Conservation (phyloP, 352 stramenopile species). For the Pythium apleroticum region DNA sequence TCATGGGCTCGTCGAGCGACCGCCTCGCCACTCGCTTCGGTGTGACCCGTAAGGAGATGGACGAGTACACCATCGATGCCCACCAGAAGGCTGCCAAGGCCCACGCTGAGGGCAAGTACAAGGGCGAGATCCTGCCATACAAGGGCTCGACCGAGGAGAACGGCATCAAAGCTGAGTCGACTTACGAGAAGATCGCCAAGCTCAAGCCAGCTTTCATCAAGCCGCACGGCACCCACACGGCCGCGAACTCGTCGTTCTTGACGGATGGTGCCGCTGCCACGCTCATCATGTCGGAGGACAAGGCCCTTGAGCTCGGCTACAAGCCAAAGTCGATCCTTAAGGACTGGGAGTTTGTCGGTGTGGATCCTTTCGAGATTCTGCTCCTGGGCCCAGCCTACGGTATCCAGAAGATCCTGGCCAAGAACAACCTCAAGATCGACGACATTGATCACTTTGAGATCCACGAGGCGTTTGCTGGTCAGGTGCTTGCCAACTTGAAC, state of each 20-base stretch:
- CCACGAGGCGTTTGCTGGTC: conserved; percentile 98
- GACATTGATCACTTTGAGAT: conserved; percentile 99
- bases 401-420: conserved; percentile 81
- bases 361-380: conserved; percentile 96
- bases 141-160: conserved; percentile 96
- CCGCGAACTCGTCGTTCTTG: conserved; percentile 97
- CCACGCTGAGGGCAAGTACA: conserved; percentile 94
- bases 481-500: conserved; percentile 97
- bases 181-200: conserved; percentile 93
- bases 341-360: conserved; percentile 96
- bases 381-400: conserved; percentile 96
- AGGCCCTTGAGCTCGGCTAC: conserved; percentile 94
- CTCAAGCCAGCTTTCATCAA: conserved; percentile 99
- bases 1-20: conserved; percentile 98
- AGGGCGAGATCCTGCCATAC: conserved; percentile 92
- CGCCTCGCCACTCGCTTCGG: conserved; percentile 93
- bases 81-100: conserved; percentile 94
- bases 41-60: conserved; percentile 94
- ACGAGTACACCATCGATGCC: conserved; percentile 95
- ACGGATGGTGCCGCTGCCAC: conserved; percentile 96
- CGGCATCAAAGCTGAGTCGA: conserved; percentile 96
- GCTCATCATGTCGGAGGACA: conserved; percentile 97
- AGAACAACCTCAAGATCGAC: conserved; percentile 86
- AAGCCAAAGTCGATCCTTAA: conserved; percentile 94
- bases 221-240: conserved; percentile 97